Conservation (phyloP, 1,284 basidiomycete species). For the Ustilago tritici region DNA sequence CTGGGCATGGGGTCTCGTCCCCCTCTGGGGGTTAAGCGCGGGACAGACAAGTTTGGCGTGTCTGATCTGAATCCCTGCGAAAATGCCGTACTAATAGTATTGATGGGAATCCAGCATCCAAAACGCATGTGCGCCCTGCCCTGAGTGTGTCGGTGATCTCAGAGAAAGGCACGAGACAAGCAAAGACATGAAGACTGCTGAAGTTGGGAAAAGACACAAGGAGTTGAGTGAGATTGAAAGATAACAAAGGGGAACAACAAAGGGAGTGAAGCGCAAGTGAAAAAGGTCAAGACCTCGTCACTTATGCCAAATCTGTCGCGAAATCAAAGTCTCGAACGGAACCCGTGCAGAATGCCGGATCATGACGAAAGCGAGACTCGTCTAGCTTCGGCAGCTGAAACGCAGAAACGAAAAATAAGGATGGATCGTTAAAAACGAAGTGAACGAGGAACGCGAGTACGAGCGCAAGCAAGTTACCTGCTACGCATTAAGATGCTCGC, state of each 20-base stretch:
- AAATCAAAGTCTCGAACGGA: too few species aligned
- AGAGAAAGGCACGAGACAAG: too few species aligned
- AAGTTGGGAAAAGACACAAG: too few species aligned
- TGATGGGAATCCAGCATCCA: neutral
- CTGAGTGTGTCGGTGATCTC: neutral
- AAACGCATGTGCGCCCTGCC: neutral
- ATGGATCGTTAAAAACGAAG: neutral
- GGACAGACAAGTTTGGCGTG: too few species aligned
- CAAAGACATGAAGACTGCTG: too few species aligned
- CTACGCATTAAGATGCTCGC: neutral
- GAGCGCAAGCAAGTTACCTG: neutral
- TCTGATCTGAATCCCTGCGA: too few species aligned
- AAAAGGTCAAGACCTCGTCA: neutral
- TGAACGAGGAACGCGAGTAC: neutral
- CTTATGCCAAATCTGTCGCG: neutral
- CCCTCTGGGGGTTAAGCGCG: too few species aligned
- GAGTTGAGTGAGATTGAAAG: too few species aligned
- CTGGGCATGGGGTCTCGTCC: too few species aligned
- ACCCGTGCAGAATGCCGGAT: too few species aligned
- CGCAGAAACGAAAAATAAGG: neutral
- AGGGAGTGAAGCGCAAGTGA: neutral
- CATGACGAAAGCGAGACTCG: neutral
- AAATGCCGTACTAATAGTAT: neutral
- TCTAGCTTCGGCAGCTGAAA: constrained; percentile 4
- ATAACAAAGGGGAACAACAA: neutral